These are phyloP conservation scores for Thalassiosira profunda DNA, from an alignment of 108 stramenopile species.

Conservation along the genomic window DNA sequence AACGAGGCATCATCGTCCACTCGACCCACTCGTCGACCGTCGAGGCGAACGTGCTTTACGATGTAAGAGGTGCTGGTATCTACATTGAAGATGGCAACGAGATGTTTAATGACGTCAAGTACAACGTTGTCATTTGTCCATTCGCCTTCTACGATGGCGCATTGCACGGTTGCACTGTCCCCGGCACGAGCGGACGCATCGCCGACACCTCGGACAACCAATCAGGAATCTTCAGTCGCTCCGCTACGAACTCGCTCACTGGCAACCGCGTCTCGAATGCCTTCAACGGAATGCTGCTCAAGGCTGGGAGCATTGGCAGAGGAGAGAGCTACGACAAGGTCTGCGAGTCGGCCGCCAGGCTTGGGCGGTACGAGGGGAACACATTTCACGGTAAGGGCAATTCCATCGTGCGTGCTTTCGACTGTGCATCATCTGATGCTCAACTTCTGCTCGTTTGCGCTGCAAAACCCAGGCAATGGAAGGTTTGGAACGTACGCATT, in stretches of 20 bases:
- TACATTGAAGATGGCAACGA: conserved; percentile 78
- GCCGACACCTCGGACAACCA: conserved; percentile 61
- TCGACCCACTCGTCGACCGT: conserved; percentile 54
- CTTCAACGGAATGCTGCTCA: conserved; percentile 62
- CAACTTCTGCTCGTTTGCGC: neutral
- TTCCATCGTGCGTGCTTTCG: neutral
- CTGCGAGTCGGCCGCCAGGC: conserved; percentile 26
- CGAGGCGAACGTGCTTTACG: conserved; percentile 57
- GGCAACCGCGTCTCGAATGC: conserved; percentile 62
- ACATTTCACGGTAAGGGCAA: conserved; percentile 52
- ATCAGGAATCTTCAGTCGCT: conserved; percentile 47
- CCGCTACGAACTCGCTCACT: conserved; percentile 49
- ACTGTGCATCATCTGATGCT: neutral
- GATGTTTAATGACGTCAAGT: conserved; percentile 63
- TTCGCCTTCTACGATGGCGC: conserved; percentile 45
- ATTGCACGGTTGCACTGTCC: conserved; percentile 61
- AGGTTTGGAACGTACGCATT: neutral
- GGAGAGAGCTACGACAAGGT: conserved; percentile 50
- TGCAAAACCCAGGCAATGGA: too few species aligned
- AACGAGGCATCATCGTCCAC: conserved; percentile 69
- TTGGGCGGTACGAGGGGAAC: conserved; percentile 57
- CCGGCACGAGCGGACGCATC: conserved; percentile 52
- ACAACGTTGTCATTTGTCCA: conserved; percentile 65
- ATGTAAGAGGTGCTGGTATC: conserved; percentile 65
- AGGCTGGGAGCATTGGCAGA: conserved; percentile 37